phyloP scores from a whole-genome alignment of 345 rosid genomes.

The Corchorus olitorius region DNA sequence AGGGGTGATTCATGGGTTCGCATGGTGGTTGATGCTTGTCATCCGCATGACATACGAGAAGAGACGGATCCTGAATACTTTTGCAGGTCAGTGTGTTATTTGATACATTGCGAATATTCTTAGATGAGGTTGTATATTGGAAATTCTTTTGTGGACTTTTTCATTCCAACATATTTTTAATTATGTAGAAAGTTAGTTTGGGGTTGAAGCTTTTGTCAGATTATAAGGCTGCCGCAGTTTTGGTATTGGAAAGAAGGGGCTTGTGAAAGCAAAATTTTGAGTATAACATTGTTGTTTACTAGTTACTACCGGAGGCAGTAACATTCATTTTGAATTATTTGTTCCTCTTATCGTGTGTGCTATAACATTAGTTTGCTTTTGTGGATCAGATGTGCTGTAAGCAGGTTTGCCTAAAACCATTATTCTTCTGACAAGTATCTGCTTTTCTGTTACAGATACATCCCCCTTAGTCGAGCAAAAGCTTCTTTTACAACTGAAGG shows the following conservation, averaged over 20 bases:
- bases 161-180: not conserved
- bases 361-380: not conserved
- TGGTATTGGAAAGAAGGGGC: not conserved
- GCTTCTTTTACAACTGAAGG: constrained; percentile 41
- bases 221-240: not conserved
- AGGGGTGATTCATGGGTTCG: constrained; percentile 71
- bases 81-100: constrained; percentile 57
- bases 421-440: constrained; percentile 2
- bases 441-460: constrained; percentile 58
- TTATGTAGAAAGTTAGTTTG: too few species aligned
- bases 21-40: constrained; percentile 92
- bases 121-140: constrained; percentile 2
- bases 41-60: constrained; percentile 86
- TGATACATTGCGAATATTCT: not conserved
- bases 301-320: not conserved
- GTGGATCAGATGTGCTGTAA: not conserved
- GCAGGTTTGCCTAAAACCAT: not conserved
- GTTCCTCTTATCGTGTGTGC: not conserved
- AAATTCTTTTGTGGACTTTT: not conserved
- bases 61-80: constrained; percentile 78
- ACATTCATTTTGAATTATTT: not conserved
- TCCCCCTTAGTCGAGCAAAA: constrained; percentile 66
- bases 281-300: not conserved
- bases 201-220: not conserved
- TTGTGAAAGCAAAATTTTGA: not conserved